Conservation (phyloP, 441 rosid species). For the Lepidium campestre region DNA sequence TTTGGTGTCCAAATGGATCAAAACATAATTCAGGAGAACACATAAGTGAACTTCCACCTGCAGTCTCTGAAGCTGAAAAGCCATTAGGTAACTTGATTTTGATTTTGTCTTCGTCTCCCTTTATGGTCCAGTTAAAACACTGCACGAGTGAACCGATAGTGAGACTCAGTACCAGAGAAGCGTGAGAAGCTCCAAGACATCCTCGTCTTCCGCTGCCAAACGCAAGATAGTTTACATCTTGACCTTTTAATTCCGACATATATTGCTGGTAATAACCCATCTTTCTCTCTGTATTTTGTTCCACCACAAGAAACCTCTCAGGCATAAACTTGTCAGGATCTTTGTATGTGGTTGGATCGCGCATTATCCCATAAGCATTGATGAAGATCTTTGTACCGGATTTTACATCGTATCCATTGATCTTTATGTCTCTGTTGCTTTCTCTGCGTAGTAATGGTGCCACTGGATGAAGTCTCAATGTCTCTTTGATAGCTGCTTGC, state of each 20-base stretch:
- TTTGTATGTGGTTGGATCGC: constrained; percentile 29
- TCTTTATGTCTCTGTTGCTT: constrained; percentile 33
- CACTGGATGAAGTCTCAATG: constrained; percentile 44
- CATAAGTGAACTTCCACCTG: constrained; percentile 27
- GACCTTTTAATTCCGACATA: constrained; percentile 33
- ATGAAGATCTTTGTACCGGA: constrained; percentile 35
- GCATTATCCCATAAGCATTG: constrained; percentile 40
- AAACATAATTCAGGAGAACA: constrained; percentile 25
- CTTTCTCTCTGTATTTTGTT: constrained; percentile 10
- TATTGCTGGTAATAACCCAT: constrained; percentile 19
- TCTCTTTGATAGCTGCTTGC: constrained; percentile 40
- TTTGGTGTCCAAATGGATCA: constrained; percentile 22
- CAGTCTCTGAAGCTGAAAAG: constrained; percentile 24
- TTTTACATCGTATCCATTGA: constrained; percentile 36
- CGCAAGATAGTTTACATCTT: constrained; percentile 31
- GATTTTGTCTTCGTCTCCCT: constrained; percentile 23
- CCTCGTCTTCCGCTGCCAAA: constrained; percentile 38
- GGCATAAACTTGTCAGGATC: constrained; percentile 38
- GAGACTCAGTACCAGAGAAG: constrained; percentile 27
- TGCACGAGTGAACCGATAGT: constrained; percentile 32
- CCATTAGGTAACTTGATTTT: constrained; percentile 25
- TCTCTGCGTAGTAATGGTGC: constrained; percentile 40
- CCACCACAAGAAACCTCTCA: constrained; percentile 28
- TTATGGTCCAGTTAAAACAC: constrained; percentile 37
- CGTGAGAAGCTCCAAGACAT: constrained; percentile 31